Conservation (phyloP, 768 basidiomycete species). For the Rickenella mellea region DNA sequence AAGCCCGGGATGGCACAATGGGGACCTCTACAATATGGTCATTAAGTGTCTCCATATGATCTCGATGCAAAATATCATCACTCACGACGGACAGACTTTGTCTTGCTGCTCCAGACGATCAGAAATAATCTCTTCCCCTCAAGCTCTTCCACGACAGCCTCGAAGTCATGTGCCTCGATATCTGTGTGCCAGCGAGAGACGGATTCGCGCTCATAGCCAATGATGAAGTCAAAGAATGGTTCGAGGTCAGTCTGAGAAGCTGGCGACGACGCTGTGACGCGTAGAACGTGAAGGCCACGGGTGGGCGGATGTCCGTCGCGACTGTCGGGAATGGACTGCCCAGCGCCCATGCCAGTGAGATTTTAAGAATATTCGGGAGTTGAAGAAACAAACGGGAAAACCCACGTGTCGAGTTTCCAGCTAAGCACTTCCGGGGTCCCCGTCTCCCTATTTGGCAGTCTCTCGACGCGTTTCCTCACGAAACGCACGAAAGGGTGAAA, state of each 20-base stretch:
- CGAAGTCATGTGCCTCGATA: constrained; percentile 63
- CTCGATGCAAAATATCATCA: background rate
- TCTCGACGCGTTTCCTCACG: no score
- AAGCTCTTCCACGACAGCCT: constrained; percentile 74
- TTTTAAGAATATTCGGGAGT: no score
- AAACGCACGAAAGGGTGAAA: no score
- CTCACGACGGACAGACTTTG: constrained; percentile 58
- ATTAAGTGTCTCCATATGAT: background rate
- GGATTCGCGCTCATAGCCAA: constrained; percentile 75
- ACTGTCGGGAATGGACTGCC: constrained; percentile 51
- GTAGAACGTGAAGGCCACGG: constrained; percentile 75
- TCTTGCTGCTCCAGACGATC: constrained; percentile 80
- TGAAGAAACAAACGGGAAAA: no score
- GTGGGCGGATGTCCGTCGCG: constrained; percentile 37
- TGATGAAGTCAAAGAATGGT: constrained; percentile 95
- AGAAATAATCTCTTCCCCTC: constrained; percentile 64
- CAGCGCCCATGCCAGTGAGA: constrained; percentile 69
- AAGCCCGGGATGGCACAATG: constrained; percentile 75
- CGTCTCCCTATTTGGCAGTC: no score
- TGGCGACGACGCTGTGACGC: constrained; percentile 84
- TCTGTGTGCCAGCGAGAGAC: constrained; percentile 36
- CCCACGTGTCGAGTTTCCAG: no score
- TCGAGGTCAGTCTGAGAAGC: constrained; percentile 78
- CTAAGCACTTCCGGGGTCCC: no score
- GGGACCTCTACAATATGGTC: constrained; percentile 62